Conservation (phyloP, 805 yeast genomes). For the Kregervanrija delftensis region DNA sequence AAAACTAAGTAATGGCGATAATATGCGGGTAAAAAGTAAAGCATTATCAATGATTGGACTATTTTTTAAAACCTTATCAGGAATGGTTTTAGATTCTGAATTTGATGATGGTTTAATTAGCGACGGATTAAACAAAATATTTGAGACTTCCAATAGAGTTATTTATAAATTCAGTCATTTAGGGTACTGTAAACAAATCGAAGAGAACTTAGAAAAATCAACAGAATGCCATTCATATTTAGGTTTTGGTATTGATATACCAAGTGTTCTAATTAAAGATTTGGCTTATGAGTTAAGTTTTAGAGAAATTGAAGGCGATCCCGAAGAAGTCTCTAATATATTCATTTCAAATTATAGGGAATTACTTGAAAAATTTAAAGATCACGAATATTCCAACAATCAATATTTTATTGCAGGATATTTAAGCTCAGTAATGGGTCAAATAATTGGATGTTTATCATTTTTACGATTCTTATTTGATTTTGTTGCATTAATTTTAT, state of each 20-base stretch:
- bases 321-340: slow-evolving; percentile 33
- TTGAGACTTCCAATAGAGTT: slow-evolving; percentile 38
- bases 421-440: slow-evolving; percentile 3
- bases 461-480: slow-evolving; percentile 2
- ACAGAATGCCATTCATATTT: slow-evolving; percentile 7
- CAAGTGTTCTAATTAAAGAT: slow-evolving; percentile 42
- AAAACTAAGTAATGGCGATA: neutral
- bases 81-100: slow-evolving; percentile 37
- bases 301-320: slow-evolving; percentile 27
- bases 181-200: slow-evolving; percentile 39
- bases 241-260: slow-evolving; percentile 28
- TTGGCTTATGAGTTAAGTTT: slow-evolving; percentile 36
- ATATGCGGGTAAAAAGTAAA: neutral
- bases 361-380: slow-evolving; percentile 14
- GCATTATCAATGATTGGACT: neutral
- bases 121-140: slow-evolving; percentile 27
- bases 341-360: slow-evolving; percentile 34
- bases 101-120: slow-evolving; percentile 26
- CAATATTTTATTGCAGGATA: neutral
- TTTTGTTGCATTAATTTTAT: neutral
- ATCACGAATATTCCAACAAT: neutral
- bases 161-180: slow-evolving; percentile 36
- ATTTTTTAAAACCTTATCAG: slow-evolving; percentile 1
- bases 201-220: neutral
- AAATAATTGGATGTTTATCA: neutral